Percentiles rank a stretch among this genome's conserved stretches.
phyloP scores from a whole-genome alignment of 345 rosid genomes.

The Sisymbrium altissimum region DNA sequence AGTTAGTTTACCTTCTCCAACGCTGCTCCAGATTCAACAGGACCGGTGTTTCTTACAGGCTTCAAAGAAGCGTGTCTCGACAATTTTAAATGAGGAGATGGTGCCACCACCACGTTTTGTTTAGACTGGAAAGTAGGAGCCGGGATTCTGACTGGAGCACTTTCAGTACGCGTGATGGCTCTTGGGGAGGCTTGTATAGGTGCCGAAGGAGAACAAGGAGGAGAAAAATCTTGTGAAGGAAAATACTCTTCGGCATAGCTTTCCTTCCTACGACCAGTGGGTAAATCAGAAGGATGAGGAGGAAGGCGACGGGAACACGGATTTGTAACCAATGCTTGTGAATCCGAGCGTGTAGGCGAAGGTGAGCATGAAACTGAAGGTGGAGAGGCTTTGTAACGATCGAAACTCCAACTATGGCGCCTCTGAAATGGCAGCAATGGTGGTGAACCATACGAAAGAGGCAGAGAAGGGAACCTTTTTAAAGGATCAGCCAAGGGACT shows the following conservation, averaged over 20 bases:
- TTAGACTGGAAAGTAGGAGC: conserved; percentile 46
- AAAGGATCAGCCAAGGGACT: conserved; percentile 92
- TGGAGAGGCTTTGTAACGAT: conserved; percentile 59
- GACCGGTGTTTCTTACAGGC: conserved; percentile 41
- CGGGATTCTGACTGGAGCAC: conserved; percentile 83
- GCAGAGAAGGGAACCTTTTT: conserved; percentile 74
- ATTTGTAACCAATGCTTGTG: conserved; percentile 52
- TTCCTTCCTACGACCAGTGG: conserved; percentile 45
- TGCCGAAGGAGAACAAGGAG: conserved; percentile 68
- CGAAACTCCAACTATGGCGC: conserved; percentile 88
- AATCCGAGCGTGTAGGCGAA: conserved; percentile 75
- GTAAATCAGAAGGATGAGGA: conserved; percentile 54
- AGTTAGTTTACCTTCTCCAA: conserved; percentile 62
- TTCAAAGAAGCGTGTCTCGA: conserved; percentile 40
- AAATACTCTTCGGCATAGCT: conserved; percentile 48
- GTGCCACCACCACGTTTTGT: conserved; percentile 50
- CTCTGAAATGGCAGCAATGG: conserved; percentile 76
- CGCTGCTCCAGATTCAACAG: conserved; percentile 38
- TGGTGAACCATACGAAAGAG: conserved; percentile 68
- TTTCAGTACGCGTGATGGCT: conserved; percentile 60
- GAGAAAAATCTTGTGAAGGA: conserved; percentile 63
- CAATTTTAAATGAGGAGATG: conserved; percentile 53
- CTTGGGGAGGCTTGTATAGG: conserved; percentile 46
- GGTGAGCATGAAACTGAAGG: conserved; percentile 73
- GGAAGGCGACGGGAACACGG: conserved; percentile 51